Evolutionary conservation across 106 monocot species (phyloP).

Genomic region (Platanthera zijinensis): DNA sequence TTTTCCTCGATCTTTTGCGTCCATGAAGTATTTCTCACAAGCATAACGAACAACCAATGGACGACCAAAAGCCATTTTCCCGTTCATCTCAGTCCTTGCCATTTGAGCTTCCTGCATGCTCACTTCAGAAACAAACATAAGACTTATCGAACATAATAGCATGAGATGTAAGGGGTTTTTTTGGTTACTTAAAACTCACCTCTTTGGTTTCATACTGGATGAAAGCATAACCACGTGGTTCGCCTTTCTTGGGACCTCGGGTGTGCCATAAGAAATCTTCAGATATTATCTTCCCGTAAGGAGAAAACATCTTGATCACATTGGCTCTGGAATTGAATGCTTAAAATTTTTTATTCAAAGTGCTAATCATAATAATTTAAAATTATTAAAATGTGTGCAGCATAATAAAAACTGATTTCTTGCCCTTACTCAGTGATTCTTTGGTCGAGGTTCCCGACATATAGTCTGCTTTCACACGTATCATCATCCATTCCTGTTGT

Average conservation of each 20-base stretch:
- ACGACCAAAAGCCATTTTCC: constrained; percentile 65
- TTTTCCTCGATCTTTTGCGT: constrained; percentile 16
- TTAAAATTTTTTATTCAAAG: background rate
- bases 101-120: constrained; percentile 92
- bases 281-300: constrained; percentile 76
- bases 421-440: constrained; percentile 79
- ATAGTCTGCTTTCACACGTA: constrained; percentile 52
- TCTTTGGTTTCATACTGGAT: constrained; percentile 78
- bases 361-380: background rate
- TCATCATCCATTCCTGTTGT: constrained; percentile 25
- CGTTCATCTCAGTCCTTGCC: constrained; percentile 84
- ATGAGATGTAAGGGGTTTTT: background rate
- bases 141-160: constrained; percentile 6
- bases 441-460: constrained; percentile 85
- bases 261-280: constrained; percentile 95
- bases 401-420: background rate
- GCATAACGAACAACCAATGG: constrained; percentile 78
- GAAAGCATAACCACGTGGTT: constrained; percentile 93
- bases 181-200: constrained; percentile 30
- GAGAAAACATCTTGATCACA: constrained; percentile 84
- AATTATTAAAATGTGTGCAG: background rate
- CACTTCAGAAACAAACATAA: constrained; percentile 77
- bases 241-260: constrained; percentile 81
- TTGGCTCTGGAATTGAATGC: constrained; percentile 33
- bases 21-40: constrained; percentile 46